phyloP scores from a whole-genome alignment of 148 eudicot genomes.

The Vaccinium myrtillus region DNA sequence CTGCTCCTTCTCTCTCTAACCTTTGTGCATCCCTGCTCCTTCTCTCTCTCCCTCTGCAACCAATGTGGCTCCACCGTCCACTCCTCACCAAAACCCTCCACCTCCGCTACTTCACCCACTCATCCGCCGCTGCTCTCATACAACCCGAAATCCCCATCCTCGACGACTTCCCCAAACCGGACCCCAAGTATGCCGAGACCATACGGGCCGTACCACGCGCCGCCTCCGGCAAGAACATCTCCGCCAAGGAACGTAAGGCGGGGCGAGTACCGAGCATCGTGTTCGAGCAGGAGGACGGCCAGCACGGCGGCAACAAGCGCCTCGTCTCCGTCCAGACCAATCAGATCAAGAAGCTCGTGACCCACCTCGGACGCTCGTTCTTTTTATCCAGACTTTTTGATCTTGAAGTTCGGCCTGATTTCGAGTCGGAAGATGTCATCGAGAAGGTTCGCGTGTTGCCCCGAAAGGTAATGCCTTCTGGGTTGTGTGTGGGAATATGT shows the following conservation, averaged over 20 bases:
- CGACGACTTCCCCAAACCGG: conserved; percentile 60
- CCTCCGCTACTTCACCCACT: conserved; percentile 42
- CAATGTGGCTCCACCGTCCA: conserved; percentile 53
- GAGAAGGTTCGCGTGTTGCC: conserved; percentile 83
- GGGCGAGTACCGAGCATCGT: conserved; percentile 83
- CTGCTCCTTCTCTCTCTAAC: background rate
- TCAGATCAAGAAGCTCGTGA: conserved; percentile 86
- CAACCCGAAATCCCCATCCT: conserved; percentile 42
- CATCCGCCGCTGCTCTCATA: conserved; percentile 39
- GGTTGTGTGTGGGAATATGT: background rate
- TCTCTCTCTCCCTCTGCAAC: background rate
- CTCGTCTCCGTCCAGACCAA: conserved; percentile 67
- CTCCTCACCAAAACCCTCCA: conserved; percentile 31
- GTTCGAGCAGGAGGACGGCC: conserved; percentile 90
- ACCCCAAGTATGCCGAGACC: conserved; percentile 63
- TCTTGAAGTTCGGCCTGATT: conserved; percentile 52
- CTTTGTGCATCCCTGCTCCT: background rate
- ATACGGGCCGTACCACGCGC: conserved; percentile 64
- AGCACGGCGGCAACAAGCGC: conserved; percentile 89
- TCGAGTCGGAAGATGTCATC: conserved; percentile 52
- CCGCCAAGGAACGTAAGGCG: conserved; percentile 55
- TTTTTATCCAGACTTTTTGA: conserved; percentile 76
- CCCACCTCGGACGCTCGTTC: conserved; percentile 48
- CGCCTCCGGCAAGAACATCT: conserved; percentile 55
- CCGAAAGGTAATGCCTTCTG: conserved; percentile 40